Conservation (phyloP, 257 asterid genomes). For the Buddleja alternifolia region DNA sequence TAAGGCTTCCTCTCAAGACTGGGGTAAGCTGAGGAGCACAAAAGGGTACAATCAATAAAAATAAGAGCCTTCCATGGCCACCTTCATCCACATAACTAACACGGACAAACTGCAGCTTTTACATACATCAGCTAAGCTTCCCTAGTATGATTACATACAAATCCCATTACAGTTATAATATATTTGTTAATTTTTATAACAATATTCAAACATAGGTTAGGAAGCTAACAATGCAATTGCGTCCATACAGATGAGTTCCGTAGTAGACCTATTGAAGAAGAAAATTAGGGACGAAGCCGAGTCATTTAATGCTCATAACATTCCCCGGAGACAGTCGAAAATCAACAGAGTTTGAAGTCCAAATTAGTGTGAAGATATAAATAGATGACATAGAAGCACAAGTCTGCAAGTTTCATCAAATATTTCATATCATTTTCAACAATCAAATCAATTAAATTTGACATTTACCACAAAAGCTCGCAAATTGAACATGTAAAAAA, state of each 20-base stretch:
- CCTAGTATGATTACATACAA: conserved; percentile 3
- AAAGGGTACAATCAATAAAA: conserved; percentile 22
- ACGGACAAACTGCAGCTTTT: not conserved
- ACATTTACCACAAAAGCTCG: not conserved
- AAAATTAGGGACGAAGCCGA: not conserved
- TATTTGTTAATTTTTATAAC: conserved; percentile 7
- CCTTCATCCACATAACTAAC: conserved; percentile 15
- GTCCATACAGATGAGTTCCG: conserved; percentile 6
- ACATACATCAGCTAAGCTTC: conserved; percentile 27
- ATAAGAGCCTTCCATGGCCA: conserved; percentile 8
- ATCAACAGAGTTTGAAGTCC: no score
- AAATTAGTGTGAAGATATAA: no score
- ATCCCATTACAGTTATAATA: not conserved
- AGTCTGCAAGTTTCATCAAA: conserved; percentile 26
- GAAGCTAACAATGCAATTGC: conserved; percentile 24
- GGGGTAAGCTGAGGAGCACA: conserved; percentile 56
- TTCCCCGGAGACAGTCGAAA: no score
- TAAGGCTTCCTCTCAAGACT: conserved; percentile 47
- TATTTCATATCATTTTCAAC: conserved; percentile 14
- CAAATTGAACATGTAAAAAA: conserved; percentile 11
- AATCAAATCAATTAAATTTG: conserved; percentile 12
- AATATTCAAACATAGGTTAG: not conserved
- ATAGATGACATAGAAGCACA: not conserved
- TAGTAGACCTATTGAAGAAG: not conserved
- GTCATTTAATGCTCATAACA: no score